A percentile compares a stretch with the other conserved stretches of the same genome.
Evolutionary conservation across 139 green algal species (phyloP).

Genomic region (Tetraselmis chui): DNA sequence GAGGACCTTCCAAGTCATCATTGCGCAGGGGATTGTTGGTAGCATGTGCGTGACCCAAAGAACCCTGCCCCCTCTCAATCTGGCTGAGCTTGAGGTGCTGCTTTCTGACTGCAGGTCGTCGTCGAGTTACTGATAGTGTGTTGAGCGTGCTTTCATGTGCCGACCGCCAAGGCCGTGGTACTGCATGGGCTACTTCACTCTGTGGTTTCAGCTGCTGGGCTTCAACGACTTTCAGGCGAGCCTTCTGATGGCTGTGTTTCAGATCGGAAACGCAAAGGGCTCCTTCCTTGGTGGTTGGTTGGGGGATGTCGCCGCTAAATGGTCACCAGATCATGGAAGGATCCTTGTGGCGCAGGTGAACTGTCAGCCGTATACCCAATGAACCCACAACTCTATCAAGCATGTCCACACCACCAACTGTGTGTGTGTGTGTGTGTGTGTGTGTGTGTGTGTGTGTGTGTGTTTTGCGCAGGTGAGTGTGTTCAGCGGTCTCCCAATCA

Average conservation of each 20-base stretch:
- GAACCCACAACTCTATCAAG: too few relatives aligned
- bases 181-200: neutral
- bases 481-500: slow-evolving; percentile 14
- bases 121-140: too few relatives aligned
- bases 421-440: too few relatives aligned
- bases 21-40: neutral
- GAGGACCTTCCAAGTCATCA: neutral
- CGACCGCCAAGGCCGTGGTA: neutral
- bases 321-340: slow-evolving; percentile 27
- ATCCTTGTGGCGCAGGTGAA: slow-evolving; percentile 33
- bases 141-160: too few relatives aligned
- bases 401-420: too few relatives aligned
- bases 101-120: too few relatives aligned
- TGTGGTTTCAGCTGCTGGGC: neutral
- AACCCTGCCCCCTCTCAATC: too few relatives aligned
- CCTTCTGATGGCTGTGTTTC: slow-evolving; percentile 5
- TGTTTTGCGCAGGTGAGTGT: too few relatives aligned
- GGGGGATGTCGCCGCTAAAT: slow-evolving; percentile 28
- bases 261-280: slow-evolving; percentile 8
- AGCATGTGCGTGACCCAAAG: too few relatives aligned
- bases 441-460: too few relatives aligned
- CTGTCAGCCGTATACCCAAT: too few relatives aligned
- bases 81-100: too few relatives aligned
- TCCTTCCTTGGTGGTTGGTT: slow-evolving; percentile 33
- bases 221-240: slow-evolving; percentile 10